Percentiles rank a stretch among this genome's conserved stretches.
These are phyloP conservation scores for Tolypocladium capitatum DNA, from an alignment of 2,329 filamentous ascomycete species.

Conservation along the genomic window DNA sequence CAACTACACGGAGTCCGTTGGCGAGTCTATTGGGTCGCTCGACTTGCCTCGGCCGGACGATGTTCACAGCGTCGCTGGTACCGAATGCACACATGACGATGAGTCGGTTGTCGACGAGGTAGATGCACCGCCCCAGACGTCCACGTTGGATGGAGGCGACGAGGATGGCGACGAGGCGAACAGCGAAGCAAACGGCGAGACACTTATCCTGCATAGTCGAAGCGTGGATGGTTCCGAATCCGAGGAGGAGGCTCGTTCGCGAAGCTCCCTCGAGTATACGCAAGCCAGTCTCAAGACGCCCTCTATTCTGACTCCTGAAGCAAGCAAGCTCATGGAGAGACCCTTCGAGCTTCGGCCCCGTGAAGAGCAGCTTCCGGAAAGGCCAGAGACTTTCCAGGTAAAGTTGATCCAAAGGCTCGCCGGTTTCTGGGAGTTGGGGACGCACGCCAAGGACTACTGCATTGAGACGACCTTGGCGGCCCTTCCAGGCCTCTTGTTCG, in stretches of 20 bases:
- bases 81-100: slow-evolving; percentile 33
- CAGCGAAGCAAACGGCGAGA: not conserved
- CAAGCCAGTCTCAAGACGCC: slow-evolving; percentile 33
- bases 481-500: slow-evolving; percentile 13
- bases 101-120: slow-evolving; percentile 23
- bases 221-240: slow-evolving; percentile 9
- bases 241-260: slow-evolving; percentile 26
- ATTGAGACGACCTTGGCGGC: slow-evolving; percentile 7
- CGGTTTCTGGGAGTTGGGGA: slow-evolving; percentile 5
- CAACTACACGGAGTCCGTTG: slow-evolving; percentile 31
- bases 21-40: slow-evolving; percentile 37
- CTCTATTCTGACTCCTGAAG: slow-evolving; percentile 24
- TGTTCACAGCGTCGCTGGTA: slow-evolving; percentile 36
- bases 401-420: slow-evolving; percentile 6
- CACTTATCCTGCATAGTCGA: not conserved
- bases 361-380: slow-evolving; percentile 4
- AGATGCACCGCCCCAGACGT: slow-evolving; percentile 3
- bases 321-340: slow-evolving; percentile 14
- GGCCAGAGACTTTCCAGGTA: not conserved
- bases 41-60: slow-evolving; percentile 36
- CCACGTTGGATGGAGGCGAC: not conserved
- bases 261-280: slow-evolving; percentile 33
- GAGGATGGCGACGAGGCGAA: not conserved
- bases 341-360: not conserved
- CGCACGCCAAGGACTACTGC: slow-evolving; percentile 6